A percentile compares a stretch with the other conserved stretches of the same genome.
phyloP scores from a whole-genome alignment of 177 flowering plant genomes.

The Vitis hybrid region DNA sequence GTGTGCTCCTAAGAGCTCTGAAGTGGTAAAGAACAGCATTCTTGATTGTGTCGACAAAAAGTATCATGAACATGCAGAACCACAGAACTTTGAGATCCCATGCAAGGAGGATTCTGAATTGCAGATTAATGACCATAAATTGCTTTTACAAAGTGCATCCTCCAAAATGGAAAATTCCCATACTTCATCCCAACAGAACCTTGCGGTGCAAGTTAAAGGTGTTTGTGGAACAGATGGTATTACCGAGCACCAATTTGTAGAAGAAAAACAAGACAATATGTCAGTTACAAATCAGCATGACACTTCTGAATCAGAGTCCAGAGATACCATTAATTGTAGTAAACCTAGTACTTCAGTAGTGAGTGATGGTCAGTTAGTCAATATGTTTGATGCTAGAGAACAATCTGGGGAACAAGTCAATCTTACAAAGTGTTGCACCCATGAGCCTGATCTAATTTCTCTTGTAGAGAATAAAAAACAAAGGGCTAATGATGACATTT shows the following conservation, averaged over 20 bases:
- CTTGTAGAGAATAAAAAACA: neutral
- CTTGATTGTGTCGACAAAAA: conserved; percentile 10
- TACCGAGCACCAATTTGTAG: conserved; percentile 1
- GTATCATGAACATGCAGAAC: conserved; percentile 5
- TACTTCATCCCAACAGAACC: neutral
- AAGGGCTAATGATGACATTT: conserved; percentile 1
- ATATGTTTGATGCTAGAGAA: neutral
- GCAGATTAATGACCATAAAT: conserved; percentile 14
- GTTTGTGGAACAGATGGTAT: neutral
- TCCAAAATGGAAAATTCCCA: conserved; percentile 6
- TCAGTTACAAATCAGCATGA: neutral
- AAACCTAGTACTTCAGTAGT: neutral
- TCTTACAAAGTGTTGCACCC: neutral
- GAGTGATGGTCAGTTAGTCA: neutral
- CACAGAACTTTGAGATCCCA: conserved; percentile 3
- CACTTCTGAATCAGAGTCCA: conserved; percentile 2
- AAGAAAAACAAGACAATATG: neutral
- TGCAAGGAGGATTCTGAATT: conserved; percentile 5
- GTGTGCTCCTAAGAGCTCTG: conserved; percentile 5
- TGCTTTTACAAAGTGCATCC: conserved; percentile 4
- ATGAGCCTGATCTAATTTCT: conserved; percentile 3
- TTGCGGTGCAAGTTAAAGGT: neutral
- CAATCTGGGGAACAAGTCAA: conserved; percentile 1
- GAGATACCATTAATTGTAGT: neutral
- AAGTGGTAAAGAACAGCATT: neutral